Conservation (phyloP, 2,329 filamentous ascomycete species). For the Escovopsis sp. region DNA sequence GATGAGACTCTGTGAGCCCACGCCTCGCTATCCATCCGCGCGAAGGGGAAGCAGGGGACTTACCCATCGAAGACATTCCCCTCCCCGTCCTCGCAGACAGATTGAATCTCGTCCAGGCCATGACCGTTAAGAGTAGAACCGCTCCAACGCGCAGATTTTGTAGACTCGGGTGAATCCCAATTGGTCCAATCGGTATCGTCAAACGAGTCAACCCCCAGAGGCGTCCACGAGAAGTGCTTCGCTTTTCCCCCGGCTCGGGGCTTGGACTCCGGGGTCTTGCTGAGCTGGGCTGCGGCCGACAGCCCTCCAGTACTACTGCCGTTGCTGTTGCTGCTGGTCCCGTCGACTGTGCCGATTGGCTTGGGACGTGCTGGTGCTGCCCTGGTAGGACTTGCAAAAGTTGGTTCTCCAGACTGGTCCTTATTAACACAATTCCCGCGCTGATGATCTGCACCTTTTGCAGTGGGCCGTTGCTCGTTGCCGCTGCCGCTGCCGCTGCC, state of each 20-base stretch:
- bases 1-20: too few species aligned
- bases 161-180: conserved; percentile 44
- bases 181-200: conserved; percentile 51
- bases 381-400: conserved; percentile 31
- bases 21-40: too few species aligned
- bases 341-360: conserved; percentile 28
- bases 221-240: conserved; percentile 47
- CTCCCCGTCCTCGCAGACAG: conserved; percentile 32
- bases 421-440: conserved; percentile 7
- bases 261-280: conserved; percentile 15
- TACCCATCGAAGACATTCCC: conserved; percentile 34
- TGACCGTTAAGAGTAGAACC: conserved; percentile 38
- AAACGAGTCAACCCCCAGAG: conserved; percentile 39
- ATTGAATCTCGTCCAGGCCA: conserved; percentile 27
- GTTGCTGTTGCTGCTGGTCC: conserved; percentile 1
- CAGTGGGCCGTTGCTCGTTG: conserved; percentile 13
- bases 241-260: conserved; percentile 23
- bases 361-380: conserved; percentile 22
- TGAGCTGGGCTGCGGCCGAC: conserved; percentile 19
- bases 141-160: conserved; percentile 47
- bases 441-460: conserved; percentile 13
- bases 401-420: conserved; percentile 21
- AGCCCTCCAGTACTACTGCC: conserved; percentile 12
- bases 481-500: not conserved
- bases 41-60: conserved; percentile 12